Base-by-base conservation (phyloP, 176 grass and related monocot species). In the Typha latifolia region DNA sequence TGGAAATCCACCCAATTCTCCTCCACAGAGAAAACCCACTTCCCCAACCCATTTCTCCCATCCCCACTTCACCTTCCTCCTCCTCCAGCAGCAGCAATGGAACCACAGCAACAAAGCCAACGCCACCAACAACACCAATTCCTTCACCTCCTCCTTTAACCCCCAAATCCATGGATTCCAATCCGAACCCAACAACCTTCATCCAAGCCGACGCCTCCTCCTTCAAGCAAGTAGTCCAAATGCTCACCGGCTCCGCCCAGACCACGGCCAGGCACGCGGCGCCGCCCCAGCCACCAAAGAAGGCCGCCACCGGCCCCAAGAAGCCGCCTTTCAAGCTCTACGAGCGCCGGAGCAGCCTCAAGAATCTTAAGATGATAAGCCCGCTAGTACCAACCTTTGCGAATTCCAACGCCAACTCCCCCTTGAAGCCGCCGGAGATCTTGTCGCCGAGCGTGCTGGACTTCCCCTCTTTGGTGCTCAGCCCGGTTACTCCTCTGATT, bases 171-270 rank as follows among this genome's bases (percentile, higher is more conserved):
- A 21, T 59, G 3, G 63, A 65, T 37, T 65, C 76, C 62, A 78
- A 86, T 69, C 89, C 90, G 5, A 88, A 88, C 79, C 82, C 85
- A 1, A 93, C 90, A 55, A 93, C 90, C 32, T 89, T 93, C 76
- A 84, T 93, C 12, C 85, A 93, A 77, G 90, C 85, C 66, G 90
- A 93, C 73, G 78, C 82, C 19, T 62, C 79, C 66, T 83, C 79
- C 79, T 93, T 93, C 79, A 93, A 93, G 76, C 79, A 93, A 69
- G 85, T 93, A 29, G 90, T 93, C 29, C 90, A 93, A 82, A 79
- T 85, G 77, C 85, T 93, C 74, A 93, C 90, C 43, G 90, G 90
- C 66, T 73, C 75, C 69, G 72, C 74, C 70, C 55, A 14, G 72
- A 12, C 21, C 63, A 18, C 14, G 66, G 16, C 79, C 64, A 78